Evolutionary conservation across 2,329 filamentous ascomycete genomes (phyloP).

Genomic region (Sclerotinia trifoliorum): DNA sequence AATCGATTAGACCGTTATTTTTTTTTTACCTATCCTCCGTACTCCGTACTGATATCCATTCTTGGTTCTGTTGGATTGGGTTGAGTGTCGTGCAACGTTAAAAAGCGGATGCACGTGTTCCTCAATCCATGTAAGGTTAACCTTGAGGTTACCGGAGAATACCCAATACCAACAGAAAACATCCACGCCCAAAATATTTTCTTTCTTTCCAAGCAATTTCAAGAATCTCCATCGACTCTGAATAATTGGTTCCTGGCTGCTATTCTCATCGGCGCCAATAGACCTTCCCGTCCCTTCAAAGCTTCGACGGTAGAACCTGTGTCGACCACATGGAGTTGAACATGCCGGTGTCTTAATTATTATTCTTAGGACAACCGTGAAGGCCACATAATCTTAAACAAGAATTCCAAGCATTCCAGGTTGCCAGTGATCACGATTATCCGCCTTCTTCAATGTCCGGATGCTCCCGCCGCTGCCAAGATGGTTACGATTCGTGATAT

Average conservation of each 20-base stretch:
- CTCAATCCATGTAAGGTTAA: not conserved
- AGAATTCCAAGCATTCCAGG: not conserved
- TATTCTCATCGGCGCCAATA: not conserved
- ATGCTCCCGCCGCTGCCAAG: constrained; percentile 10
- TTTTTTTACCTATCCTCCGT: not conserved
- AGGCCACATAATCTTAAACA: not conserved
- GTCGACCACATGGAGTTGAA: not conserved
- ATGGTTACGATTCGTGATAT: not conserved
- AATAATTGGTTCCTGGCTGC: not conserved
- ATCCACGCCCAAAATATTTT: not conserved
- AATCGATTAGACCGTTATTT: not conserved
- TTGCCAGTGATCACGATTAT: not conserved
- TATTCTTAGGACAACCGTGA: not conserved
- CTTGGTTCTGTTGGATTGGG: not conserved
- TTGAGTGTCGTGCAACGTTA: not conserved
- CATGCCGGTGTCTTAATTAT: not conserved
- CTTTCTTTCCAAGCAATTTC: not conserved
- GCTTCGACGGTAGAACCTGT: not conserved
- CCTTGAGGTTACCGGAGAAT: too few species aligned
- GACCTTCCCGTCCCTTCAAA: too few species aligned
- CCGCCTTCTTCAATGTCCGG: not conserved
- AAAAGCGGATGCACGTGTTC: not conserved
- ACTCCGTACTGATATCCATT: not conserved
- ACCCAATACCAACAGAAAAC: not conserved
- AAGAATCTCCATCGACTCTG: not conserved